Conservation (phyloP, 2,329 filamentous ascomycete genomes). For the Penicillium concentricum region DNA sequence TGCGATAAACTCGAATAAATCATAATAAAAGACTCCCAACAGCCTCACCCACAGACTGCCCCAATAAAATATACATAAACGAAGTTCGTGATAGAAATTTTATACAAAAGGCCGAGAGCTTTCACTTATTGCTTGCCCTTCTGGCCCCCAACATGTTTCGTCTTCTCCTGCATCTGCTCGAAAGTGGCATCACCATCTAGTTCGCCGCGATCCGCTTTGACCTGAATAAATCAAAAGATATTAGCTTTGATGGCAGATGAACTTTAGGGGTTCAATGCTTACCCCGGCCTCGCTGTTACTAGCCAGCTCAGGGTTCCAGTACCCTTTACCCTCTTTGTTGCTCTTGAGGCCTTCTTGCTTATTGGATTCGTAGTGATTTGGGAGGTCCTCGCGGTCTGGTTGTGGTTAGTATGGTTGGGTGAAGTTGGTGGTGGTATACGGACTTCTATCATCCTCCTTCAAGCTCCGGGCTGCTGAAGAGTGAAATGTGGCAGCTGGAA, state of each 20-base stretch:
- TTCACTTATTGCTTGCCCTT: slow-evolving; percentile 3
- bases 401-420: neutral
- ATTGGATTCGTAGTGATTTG: slow-evolving; percentile 46
- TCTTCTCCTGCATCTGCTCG: slow-evolving; percentile 57
- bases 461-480: slow-evolving; percentile 28
- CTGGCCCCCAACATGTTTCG: slow-evolving; percentile 44
- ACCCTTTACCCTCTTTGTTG: slow-evolving; percentile 59
- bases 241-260: neutral
- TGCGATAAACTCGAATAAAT: neutral
- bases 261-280: slow-evolving; percentile 23
- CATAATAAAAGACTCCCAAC: neutral
- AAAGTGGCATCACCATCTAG: slow-evolving; percentile 44
- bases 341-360: slow-evolving; percentile 63
- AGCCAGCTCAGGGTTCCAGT: slow-evolving; percentile 77
- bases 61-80: neutral
- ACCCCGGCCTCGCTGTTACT: slow-evolving; percentile 77
- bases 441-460: slow-evolving; percentile 39
- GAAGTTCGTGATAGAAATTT: neutral
- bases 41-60: neutral
- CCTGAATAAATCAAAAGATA: slow-evolving; percentile 29
- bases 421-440: slow-evolving; percentile 3
- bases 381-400: slow-evolving; percentile 45
- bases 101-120: neutral
- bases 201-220: slow-evolving; percentile 61
- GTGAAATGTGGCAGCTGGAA: slow-evolving; percentile 28